phyloP scores from a whole-genome alignment of 1,284 basidiomycete species.

The Taiwanofungus camphoratus region DNA sequence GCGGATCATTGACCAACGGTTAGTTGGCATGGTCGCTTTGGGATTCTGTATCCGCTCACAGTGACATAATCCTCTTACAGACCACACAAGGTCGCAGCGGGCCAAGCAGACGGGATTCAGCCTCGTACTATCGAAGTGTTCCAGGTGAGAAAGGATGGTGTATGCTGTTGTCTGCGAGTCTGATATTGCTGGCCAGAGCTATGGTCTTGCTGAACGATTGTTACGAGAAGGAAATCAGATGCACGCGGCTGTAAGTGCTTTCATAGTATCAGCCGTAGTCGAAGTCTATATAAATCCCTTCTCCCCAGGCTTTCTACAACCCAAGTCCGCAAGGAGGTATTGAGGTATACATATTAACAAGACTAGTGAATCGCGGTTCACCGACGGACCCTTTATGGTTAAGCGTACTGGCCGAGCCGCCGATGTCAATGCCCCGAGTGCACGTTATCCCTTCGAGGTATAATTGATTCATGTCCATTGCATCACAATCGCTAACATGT shows the following conservation, averaged over 20 bases:
- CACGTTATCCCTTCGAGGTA: constrained; percentile 62
- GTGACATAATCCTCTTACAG: no score
- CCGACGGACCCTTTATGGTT: no score
- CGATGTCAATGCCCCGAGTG: constrained; percentile 48
- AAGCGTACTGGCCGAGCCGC: constrained; percentile 57
- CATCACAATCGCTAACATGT: neutral
- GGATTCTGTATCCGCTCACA: no score
- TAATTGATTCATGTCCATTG: no score
- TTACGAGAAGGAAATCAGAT: constrained; percentile 63
- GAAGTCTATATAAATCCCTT: neutral
- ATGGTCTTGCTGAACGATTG: constrained; percentile 63
- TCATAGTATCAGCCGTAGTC: no score
- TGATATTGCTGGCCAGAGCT: constrained; percentile 41
- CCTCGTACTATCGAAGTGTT: constrained; percentile 75
- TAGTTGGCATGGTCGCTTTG: no score
- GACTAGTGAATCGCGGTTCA: neutral
- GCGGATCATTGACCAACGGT: constrained; percentile 64
- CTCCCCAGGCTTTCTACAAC: constrained; percentile 63
- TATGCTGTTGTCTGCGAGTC: neutral
- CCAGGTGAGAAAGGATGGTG: constrained; percentile 37
- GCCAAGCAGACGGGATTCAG: constrained; percentile 78
- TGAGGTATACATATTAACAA: constrained; percentile 33
- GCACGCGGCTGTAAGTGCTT: constrained; percentile 54
- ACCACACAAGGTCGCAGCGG: constrained; percentile 50
- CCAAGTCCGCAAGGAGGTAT: constrained; percentile 56